Evolutionary conservation across 352 stramenopile genomes (phyloP).

Genomic region (Globisporangium paroecandrum): DNA sequence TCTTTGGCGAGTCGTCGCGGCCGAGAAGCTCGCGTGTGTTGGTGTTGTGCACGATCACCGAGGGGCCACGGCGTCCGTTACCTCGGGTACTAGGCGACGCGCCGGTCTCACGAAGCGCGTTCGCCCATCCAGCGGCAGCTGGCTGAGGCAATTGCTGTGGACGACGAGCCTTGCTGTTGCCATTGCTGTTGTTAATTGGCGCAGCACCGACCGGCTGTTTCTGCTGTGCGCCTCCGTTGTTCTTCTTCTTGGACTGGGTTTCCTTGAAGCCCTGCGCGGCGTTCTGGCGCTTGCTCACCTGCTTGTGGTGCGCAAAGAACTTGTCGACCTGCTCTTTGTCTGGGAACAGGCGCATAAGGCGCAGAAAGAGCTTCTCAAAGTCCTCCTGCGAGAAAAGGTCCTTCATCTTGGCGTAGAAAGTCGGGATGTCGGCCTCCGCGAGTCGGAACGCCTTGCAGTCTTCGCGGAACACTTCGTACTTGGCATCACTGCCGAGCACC

Average conservation of each 20-base stretch:
- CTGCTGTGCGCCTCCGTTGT: conserved; percentile 28
- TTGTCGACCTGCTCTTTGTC: conserved; percentile 60
- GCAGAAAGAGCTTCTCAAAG: conserved; percentile 76
- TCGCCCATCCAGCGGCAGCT: conserved; percentile 61
- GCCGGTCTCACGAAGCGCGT: conserved; percentile 68
- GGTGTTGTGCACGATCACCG: conserved; percentile 63
- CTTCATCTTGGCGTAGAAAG: conserved; percentile 74
- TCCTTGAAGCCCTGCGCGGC: conserved; percentile 44
- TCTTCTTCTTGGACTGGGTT: conserved; percentile 41
- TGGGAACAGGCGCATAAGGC: conserved; percentile 69
- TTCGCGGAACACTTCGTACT: conserved; percentile 83
- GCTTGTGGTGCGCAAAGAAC: conserved; percentile 62
- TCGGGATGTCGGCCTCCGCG: conserved; percentile 48
- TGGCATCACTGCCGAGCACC: conserved; percentile 68
- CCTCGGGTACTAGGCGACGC: conserved; percentile 22
- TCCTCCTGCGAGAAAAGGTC: conserved; percentile 54
- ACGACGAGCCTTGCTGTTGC: conserved; percentile 10
- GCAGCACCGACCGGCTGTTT: conserved; percentile 22
- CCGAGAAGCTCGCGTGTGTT: conserved; percentile 41
- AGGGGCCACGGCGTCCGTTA: conserved; percentile 28
- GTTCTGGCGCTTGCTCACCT: conserved; percentile 36
- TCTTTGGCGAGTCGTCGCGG: conserved; percentile 32
- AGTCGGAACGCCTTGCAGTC: conserved; percentile 69
- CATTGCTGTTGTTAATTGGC: conserved; percentile 8
- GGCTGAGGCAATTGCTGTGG: conserved; percentile 31